Percentiles rank a stretch among this genome's conserved stretches.
Evolutionary conservation across 2,329 filamentous ascomycete species (phyloP).

Genomic region (Aspergillus amoenus): DNA sequence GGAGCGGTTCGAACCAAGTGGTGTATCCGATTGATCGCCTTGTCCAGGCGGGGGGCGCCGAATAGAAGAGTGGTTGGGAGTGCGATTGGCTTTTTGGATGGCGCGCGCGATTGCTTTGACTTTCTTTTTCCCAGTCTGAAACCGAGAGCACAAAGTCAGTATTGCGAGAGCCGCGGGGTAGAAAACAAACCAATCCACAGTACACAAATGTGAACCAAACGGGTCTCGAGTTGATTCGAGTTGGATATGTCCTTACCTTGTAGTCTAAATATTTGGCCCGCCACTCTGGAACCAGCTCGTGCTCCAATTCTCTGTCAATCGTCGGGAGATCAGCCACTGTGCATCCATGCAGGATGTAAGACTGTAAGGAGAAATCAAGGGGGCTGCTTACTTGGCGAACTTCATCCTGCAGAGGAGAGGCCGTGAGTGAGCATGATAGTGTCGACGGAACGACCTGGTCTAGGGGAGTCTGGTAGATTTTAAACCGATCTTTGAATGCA

Average conservation of each 20-base stretch:
- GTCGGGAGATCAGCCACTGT: slow-evolving; percentile 19
- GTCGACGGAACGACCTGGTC: neutral
- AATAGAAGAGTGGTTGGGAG: slow-evolving; percentile 44
- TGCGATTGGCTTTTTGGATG: slow-evolving; percentile 58
- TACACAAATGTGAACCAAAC: neutral
- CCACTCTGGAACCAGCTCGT: slow-evolving; percentile 92
- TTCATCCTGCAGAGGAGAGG: slow-evolving; percentile 49
- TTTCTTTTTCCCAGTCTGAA: slow-evolving; percentile 77
- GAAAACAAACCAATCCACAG: neutral
- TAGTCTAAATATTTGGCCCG: slow-evolving; percentile 91
- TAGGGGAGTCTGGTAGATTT: slow-evolving; percentile 12
- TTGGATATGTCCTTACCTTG: slow-evolving; percentile 56
- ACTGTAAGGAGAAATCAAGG: neutral
- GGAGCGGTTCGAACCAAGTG: slow-evolving; percentile 15
- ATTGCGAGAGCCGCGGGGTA: neutral
- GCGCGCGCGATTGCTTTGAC: slow-evolving; percentile 79
- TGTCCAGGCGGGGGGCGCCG: slow-evolving; percentile 26
- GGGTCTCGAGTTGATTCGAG: no score
- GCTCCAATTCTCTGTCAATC: slow-evolving; percentile 67
- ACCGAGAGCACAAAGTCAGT: slow-evolving; percentile 13
- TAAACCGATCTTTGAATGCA: neutral
- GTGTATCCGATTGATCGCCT: slow-evolving; percentile 14
- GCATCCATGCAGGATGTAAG: slow-evolving; percentile 9
- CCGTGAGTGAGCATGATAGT: slow-evolving; percentile 20
- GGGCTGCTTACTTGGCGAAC: slow-evolving; percentile 57